These are phyloP conservation scores for Podospora conica DNA, from an alignment of 495 filamentous ascomycete species.

Conservation along the genomic window DNA sequence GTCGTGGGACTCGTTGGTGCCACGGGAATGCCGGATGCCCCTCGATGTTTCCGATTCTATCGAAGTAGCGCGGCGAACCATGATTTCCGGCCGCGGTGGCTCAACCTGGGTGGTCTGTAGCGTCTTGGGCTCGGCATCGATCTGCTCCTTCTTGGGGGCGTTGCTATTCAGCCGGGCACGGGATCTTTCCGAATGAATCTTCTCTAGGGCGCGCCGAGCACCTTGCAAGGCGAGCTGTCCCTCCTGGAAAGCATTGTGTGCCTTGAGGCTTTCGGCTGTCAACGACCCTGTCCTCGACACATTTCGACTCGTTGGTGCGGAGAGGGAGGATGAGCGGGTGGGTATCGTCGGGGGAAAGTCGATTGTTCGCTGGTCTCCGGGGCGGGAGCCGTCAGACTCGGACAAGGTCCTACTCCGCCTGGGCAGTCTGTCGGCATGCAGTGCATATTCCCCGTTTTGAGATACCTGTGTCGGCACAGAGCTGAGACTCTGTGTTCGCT, in stretches of 20 bases:
- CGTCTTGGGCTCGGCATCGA: not conserved
- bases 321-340: conserved; percentile 58
- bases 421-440: conserved; percentile 28
- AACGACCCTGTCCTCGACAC: conserved; percentile 59
- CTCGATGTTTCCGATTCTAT: conserved; percentile 28
- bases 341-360: conserved; percentile 58
- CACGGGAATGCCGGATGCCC: conserved; percentile 1
- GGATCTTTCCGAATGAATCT: conserved; percentile 20
- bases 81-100: conserved; percentile 7
- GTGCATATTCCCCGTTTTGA: conserved; percentile 28
- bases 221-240: conserved; percentile 28
- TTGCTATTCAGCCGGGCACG: not conserved
- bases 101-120: not conserved
- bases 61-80: conserved; percentile 23
- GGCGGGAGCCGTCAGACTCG: conserved; percentile 40
- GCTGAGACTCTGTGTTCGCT: conserved; percentile 39
- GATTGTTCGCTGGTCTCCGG: conserved; percentile 46
- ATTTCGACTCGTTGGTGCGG: conserved; percentile 64
- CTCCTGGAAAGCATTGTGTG: conserved; percentile 44
- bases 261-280: conserved; percentile 59
- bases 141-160: not conserved
- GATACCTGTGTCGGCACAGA: conserved; percentile 32
- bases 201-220: conserved; percentile 24
- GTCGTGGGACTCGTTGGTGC: conserved; percentile 6
- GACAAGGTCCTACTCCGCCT: conserved; percentile 40